phyloP scores from a whole-genome alignment of 208 protist genomes.

The Novymonas esmeraldas region DNA sequence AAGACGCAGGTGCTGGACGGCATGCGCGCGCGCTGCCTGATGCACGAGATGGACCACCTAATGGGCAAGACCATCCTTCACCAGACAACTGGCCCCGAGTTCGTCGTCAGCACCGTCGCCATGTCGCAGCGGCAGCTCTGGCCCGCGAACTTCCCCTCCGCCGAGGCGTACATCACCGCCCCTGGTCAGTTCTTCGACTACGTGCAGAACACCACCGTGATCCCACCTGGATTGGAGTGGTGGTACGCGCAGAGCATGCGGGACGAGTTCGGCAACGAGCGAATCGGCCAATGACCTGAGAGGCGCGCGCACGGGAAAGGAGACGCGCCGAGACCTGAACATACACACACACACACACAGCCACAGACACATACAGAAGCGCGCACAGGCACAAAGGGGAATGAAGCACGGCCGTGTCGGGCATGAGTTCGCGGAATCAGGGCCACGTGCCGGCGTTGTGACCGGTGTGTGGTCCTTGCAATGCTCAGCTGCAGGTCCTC shows the following conservation, averaged over 20 bases:
- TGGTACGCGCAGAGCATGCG: constrained; percentile 61
- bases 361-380: too few relatives aligned
- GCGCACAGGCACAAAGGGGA: too few relatives aligned
- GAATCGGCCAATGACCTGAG: constrained; percentile 23
- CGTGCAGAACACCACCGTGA: constrained; percentile 68
- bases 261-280: constrained; percentile 62
- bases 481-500: too few relatives aligned
- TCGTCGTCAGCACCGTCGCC: constrained; percentile 75
- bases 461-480: too few relatives aligned
- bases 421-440: too few relatives aligned
- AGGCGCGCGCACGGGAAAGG: too few relatives aligned
- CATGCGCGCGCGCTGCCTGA: constrained; percentile 83
- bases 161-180: constrained; percentile 79
- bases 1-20: constrained; percentile 79
- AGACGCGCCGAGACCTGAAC: too few relatives aligned
- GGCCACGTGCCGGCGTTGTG: too few relatives aligned
- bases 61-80: constrained; percentile 85
- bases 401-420: too few relatives aligned
- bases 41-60: constrained; percentile 92
- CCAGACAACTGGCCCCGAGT: constrained; percentile 73
- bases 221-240: constrained; percentile 84
- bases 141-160: constrained; percentile 86
- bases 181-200: constrained; percentile 89
- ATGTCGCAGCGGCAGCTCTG: constrained; percentile 85
- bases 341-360: too few relatives aligned